Conservation (phyloP, 2,329 filamentous ascomycete genomes). For the Exophiala dermatitidis region DNA sequence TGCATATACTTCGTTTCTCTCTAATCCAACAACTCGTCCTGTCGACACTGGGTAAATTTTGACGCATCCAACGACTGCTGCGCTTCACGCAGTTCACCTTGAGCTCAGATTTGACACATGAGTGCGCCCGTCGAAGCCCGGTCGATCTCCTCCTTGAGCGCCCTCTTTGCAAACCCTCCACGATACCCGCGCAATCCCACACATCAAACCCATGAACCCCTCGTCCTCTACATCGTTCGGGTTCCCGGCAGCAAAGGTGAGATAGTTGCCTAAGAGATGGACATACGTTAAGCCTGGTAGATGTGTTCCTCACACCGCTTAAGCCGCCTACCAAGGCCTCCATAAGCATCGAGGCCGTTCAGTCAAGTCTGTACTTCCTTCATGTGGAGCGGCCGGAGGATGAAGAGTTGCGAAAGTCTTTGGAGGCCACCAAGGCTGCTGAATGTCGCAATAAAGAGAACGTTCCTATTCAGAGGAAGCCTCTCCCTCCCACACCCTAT, state of each 20-base stretch:
- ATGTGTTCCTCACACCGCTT: constrained; percentile 84
- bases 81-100: background rate
- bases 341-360: constrained; percentile 79
- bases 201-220: constrained; percentile 58
- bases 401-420: constrained; percentile 35
- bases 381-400: constrained; percentile 66
- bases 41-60: background rate
- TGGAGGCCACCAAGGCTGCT: constrained; percentile 31
- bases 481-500: constrained; percentile 22
- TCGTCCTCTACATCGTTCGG: constrained; percentile 84
- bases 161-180: constrained; percentile 78
- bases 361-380: constrained; percentile 82
- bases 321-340: constrained; percentile 77
- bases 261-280: constrained; percentile 12
- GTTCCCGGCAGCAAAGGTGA: constrained; percentile 85
- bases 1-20: no score
- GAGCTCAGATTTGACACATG: constrained; percentile 16
- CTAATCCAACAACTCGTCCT: no score
- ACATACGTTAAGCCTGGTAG: constrained; percentile 40
- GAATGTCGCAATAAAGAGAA: constrained; percentile 7
- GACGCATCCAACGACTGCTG: background rate
- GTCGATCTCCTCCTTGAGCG: constrained; percentile 72
- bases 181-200: constrained; percentile 73
- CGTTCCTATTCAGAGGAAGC: constrained; percentile 25
- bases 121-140: constrained; percentile 60